Percentiles rank a stretch among this genome's conserved stretches.
Conservation (phyloP, 768 basidiomycete species). For the Lentinula detonsa region DNA sequence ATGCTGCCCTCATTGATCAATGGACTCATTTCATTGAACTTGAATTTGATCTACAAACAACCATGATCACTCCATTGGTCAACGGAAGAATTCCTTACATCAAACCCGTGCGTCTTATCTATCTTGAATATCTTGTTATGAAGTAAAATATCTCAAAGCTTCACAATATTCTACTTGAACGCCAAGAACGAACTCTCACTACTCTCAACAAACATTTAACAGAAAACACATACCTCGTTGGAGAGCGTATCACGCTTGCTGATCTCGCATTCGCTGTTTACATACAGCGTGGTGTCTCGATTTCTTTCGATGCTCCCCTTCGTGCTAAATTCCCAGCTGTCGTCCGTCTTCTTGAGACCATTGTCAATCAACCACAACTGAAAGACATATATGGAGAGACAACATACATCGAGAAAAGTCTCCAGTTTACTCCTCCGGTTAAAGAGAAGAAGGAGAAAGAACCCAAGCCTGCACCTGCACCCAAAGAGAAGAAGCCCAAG, state of each 20-base stretch:
- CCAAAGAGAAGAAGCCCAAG: constrained; percentile 47
- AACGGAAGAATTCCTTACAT: constrained; percentile 59
- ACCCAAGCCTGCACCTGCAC: constrained; percentile 36
- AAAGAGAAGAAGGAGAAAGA: constrained; percentile 69
- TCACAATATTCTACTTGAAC: constrained; percentile 50
- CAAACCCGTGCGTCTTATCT: constrained; percentile 60
- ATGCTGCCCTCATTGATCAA: constrained; percentile 75
- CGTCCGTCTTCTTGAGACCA: constrained; percentile 81
- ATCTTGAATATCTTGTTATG: not conserved
- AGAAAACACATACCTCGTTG: constrained; percentile 84
- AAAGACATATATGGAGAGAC: constrained; percentile 59
- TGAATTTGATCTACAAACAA: constrained; percentile 44
- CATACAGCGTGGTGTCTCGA: constrained; percentile 46
- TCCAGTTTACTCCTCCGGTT: constrained; percentile 65
- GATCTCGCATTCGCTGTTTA: constrained; percentile 68
- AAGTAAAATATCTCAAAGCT: constrained; percentile 29
- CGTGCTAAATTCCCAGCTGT: constrained; percentile 70
- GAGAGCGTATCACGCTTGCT: constrained; percentile 91
- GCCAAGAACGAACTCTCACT: constrained; percentile 49
- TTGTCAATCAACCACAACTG: constrained; percentile 78
- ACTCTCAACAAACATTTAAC: constrained; percentile 72
- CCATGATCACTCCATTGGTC: constrained; percentile 36
- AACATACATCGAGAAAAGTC: constrained; percentile 60
- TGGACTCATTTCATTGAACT: constrained; percentile 75
- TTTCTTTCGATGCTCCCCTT: constrained; percentile 57